phyloP scores from a whole-genome alignment of 2,329 filamentous ascomycete genomes.

The Orbilia oligospora region DNA sequence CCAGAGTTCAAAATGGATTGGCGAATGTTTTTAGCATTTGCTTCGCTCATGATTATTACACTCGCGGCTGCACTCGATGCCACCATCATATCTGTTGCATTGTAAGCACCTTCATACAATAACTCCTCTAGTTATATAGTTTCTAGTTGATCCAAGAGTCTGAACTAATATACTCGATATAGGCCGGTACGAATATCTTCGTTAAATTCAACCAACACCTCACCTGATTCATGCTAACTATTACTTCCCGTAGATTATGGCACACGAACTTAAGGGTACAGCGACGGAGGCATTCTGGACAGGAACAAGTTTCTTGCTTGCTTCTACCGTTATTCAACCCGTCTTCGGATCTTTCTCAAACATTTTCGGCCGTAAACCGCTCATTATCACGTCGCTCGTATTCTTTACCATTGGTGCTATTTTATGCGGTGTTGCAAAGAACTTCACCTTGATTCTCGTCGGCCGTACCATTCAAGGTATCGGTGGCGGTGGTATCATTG shows the following conservation, averaged over 20 bases:
- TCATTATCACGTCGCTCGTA: conserved; percentile 65
- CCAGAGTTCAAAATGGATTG: conserved; percentile 55
- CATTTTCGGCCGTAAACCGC: conserved; percentile 68
- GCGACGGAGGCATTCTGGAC: conserved; percentile 79
- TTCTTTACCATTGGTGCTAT: conserved; percentile 68
- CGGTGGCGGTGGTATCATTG: conserved; percentile 71
- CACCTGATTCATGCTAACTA: neutral
- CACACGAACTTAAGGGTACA: conserved; percentile 70
- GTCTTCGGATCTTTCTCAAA: conserved; percentile 67
- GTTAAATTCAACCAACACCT: neutral
- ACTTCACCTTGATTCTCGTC: conserved; percentile 67
- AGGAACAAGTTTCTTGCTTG: conserved; percentile 78
- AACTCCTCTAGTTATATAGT: neutral
- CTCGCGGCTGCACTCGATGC: conserved; percentile 58
- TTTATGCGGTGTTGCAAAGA: conserved; percentile 66
- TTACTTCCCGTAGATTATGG: conserved; percentile 67
- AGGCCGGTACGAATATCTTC: conserved; percentile 17
- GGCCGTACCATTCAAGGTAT: conserved; percentile 70
- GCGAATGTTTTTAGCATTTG: conserved; percentile 52
- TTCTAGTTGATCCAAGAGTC: neutral
- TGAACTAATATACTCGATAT: neutral
- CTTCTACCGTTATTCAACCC: conserved; percentile 75
- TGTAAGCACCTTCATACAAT: conserved; percentile 34
- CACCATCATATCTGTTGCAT: conserved; percentile 57
- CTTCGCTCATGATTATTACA: conserved; percentile 56